Percentiles rank a stretch among this genome's conserved stretches.
Conservation (phyloP, 257 asterid species). For the Mitragyna speciosa region DNA sequence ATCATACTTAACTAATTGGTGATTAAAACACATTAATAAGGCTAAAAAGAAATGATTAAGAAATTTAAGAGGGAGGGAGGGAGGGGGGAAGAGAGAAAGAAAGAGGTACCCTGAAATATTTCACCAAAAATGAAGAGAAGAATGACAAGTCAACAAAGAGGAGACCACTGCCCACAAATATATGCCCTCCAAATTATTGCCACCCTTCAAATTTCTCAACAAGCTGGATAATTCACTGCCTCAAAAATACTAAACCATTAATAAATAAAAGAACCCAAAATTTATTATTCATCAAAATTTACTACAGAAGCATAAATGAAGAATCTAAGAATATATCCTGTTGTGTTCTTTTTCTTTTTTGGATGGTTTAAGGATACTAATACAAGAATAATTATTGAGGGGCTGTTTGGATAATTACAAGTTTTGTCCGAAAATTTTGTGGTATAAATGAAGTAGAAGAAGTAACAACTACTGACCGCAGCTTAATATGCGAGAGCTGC, state of each 20-base stretch:
- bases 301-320: neutral
- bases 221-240: constrained; percentile 5
- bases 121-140: constrained; percentile 7
- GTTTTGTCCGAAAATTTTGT: neutral
- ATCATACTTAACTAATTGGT: too few relatives aligned
- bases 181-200: neutral
- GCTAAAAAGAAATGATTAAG: neutral
- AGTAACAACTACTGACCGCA: neutral
- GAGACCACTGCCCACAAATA: constrained; percentile 13
- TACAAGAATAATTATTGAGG: neutral
- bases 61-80: neutral
- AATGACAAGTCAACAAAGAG: constrained; percentile 19
- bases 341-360: too few relatives aligned
- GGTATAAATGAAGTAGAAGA: constrained; percentile 5
- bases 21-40: neutral
- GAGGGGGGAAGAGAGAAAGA: neutral
- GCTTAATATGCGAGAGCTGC: neutral
- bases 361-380: neutral
- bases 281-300: neutral
- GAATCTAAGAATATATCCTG: too few relatives aligned
- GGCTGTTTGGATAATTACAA: neutral
- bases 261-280: neutral
- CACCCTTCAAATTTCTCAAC: constrained; percentile 1
- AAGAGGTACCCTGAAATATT: constrained; percentile 10
- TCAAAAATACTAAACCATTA: neutral